Conservation (phyloP, 345 rosid genomes). For the Eucalyptus leucophloia region DNA sequence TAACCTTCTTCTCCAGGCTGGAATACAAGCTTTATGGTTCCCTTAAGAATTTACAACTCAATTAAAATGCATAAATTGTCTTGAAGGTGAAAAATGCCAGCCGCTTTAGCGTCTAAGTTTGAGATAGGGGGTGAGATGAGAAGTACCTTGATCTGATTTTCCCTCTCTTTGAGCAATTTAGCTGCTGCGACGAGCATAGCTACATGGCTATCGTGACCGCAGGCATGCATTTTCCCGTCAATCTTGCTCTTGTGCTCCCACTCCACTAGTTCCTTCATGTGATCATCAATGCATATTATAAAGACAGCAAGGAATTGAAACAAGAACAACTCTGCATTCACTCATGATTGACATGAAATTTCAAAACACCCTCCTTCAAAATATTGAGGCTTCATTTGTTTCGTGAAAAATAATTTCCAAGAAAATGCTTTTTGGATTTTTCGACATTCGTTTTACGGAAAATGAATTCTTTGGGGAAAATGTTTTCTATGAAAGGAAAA, state of each 20-base stretch:
- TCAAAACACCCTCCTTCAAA: background rate
- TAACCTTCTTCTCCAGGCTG: slow-evolving; percentile 79
- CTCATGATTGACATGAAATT: background rate
- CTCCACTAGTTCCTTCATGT: slow-evolving; percentile 46
- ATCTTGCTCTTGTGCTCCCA: slow-evolving; percentile 65
- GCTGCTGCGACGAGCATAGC: slow-evolving; percentile 86
- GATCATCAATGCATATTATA: background rate
- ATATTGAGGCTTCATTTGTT: background rate
- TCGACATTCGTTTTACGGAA: no score
- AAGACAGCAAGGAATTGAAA: background rate
- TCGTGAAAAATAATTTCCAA: no score
- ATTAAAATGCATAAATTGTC: background rate
- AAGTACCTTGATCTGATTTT: slow-evolving; percentile 33
- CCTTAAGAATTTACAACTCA: slow-evolving; percentile 7
- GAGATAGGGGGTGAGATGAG: background rate
- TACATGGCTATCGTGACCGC: slow-evolving; percentile 66
- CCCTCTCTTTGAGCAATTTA: slow-evolving; percentile 36
- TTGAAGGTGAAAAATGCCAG: background rate
- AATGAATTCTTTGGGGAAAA: no score
- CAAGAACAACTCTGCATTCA: background rate
- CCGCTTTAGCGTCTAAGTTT: background rate
- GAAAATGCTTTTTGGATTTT: no score
- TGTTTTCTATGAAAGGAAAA: no score
- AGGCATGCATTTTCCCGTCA: slow-evolving; percentile 67
- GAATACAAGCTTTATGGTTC: slow-evolving; percentile 66